Evolutionary conservation across 495 filamentous ascomycete species (phyloP).

Genomic region (Xylaria acuta): DNA sequence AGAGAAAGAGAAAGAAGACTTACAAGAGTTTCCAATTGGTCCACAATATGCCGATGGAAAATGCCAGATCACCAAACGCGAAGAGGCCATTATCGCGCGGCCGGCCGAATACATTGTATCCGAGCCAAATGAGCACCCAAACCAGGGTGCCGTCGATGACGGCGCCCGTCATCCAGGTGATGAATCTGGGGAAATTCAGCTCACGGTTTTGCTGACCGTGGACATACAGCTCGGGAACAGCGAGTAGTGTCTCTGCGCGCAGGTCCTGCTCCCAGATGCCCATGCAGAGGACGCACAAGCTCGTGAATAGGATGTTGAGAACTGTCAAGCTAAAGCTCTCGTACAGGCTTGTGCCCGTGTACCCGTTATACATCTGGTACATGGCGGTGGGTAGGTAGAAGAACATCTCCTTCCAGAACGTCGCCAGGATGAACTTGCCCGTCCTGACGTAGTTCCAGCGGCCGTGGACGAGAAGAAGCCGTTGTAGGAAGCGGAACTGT

Average conservation of each 20-base stretch:
- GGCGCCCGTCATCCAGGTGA: slow-evolving; percentile 82
- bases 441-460: slow-evolving; percentile 94
- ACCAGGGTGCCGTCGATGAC: slow-evolving; percentile 75
- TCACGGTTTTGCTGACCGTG: slow-evolving; percentile 76
- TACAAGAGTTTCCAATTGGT: slow-evolving; percentile 80
- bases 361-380: slow-evolving; percentile 84
- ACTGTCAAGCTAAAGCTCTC: slow-evolving; percentile 84
- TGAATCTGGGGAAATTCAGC: slow-evolving; percentile 77
- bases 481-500: slow-evolving; percentile 86
- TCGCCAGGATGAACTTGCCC: slow-evolving; percentile 86
- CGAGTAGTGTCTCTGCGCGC: slow-evolving; percentile 77
- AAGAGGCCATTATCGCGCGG: slow-evolving; percentile 65
- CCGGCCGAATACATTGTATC: slow-evolving; percentile 60
- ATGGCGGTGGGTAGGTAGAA: slow-evolving; percentile 91
- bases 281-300: slow-evolving; percentile 82
- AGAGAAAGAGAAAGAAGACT: slow-evolving; percentile 30
- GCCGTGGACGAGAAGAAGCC: slow-evolving; percentile 88
- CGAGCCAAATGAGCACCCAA: slow-evolving; percentile 73
- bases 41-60: slow-evolving; percentile 71
- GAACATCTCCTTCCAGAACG: slow-evolving; percentile 81
- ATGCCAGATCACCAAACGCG: slow-evolving; percentile 77
- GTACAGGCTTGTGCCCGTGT: slow-evolving; percentile 87
- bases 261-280: slow-evolving; percentile 91
- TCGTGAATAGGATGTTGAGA: slow-evolving; percentile 93
- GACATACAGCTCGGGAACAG: slow-evolving; percentile 86